phyloP scores from a whole-genome alignment of 2,329 filamentous ascomycete genomes.

The Leptographium procerum region DNA sequence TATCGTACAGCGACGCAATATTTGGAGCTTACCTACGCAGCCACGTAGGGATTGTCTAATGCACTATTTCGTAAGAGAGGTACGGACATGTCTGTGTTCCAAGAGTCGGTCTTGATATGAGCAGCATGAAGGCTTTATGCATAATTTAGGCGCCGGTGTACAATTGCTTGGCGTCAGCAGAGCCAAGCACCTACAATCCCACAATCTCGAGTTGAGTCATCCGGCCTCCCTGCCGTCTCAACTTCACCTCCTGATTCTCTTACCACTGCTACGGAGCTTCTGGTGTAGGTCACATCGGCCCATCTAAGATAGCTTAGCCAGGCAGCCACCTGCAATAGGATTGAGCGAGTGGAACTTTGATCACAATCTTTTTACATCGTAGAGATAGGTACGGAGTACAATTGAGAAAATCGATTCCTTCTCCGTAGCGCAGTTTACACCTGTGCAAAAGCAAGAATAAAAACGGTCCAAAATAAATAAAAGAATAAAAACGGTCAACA shows the following conservation, averaged over 20 bases:
- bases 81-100: background rate
- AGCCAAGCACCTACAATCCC: background rate
- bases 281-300: background rate
- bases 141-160: background rate
- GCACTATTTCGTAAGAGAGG: background rate
- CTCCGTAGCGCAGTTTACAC: too few species aligned
- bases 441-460: too few species aligned
- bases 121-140: background rate
- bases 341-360: too few species aligned
- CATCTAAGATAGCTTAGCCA: background rate
- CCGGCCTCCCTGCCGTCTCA: background rate
- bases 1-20: background rate
- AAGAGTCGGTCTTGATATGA: background rate
- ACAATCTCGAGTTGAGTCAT: background rate
- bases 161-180: background rate
- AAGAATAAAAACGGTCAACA: too few species aligned
- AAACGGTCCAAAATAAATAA: too few species aligned
- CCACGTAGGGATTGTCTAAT: background rate
- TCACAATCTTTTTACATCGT: too few species aligned
- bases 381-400: too few species aligned
- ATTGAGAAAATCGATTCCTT: too few species aligned
- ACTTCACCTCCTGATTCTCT: background rate
- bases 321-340: too few species aligned
- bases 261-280: background rate
- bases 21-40: background rate